Evolutionary conservation across 768 basidiomycete genomes (phyloP).

Genomic region (Russula compacta): DNA sequence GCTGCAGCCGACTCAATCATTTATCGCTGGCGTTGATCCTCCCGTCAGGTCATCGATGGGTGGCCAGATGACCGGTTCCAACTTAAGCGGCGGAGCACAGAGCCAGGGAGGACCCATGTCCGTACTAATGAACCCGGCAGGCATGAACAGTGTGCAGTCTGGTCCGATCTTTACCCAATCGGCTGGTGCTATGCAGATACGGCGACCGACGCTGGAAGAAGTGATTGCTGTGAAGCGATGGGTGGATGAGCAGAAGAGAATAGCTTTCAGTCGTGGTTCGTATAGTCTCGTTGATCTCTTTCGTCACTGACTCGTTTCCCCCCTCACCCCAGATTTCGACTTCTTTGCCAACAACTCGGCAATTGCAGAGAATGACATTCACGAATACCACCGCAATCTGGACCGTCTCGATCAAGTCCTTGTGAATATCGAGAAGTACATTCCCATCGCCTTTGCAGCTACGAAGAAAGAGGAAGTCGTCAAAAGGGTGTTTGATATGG

Average conservation of each 20-base stretch:
- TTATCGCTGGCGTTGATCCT: neutral
- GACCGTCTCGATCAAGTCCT: constrained; percentile 8
- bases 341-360: neutral
- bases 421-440: constrained; percentile 4
- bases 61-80: neutral
- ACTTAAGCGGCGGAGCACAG: neutral
- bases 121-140: neutral
- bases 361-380: neutral
- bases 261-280: neutral
- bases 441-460: constrained; percentile 4
- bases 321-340: neutral
- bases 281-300: neutral
- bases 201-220: neutral
- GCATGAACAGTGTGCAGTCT: neutral
- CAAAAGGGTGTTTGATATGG: constrained; percentile 2
- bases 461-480: constrained; percentile 1
- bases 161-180: neutral
- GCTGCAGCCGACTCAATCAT: neutral
- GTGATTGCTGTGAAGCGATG: neutral
- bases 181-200: neutral
- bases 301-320: neutral
- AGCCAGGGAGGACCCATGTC: neutral
- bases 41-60: neutral
- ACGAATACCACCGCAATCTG: constrained; percentile 6
- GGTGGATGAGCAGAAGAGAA: neutral